Conservation (phyloP, 352 stramenopile species). For the Phytophthora macrochlamydospora region DNA sequence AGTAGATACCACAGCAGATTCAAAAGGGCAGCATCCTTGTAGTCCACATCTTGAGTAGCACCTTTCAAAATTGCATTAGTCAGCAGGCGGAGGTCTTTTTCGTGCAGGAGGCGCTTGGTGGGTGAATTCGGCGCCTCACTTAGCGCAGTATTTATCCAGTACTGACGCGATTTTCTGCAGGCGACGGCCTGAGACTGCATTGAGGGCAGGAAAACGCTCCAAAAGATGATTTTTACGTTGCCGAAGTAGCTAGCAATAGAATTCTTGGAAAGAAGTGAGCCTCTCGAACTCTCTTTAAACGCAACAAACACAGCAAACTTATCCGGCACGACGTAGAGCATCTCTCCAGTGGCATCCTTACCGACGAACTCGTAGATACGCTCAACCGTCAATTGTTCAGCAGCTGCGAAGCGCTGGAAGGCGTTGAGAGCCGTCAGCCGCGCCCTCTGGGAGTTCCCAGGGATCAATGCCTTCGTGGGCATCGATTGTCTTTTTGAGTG, state of each 20-base stretch:
- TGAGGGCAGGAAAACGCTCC: neutral
- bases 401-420: neutral
- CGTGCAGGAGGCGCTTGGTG: slow-evolving; percentile 10
- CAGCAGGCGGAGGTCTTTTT: slow-evolving; percentile 1
- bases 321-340: slow-evolving; percentile 10
- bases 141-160: slow-evolving; percentile 10
- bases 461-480: neutral
- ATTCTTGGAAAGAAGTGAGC: slow-evolving; percentile 1
- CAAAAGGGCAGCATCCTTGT: slow-evolving; percentile 3
- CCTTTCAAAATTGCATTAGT: neutral
- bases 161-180: slow-evolving; percentile 16
- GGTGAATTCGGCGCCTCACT: slow-evolving; percentile 7
- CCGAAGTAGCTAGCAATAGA: slow-evolving; percentile 13
- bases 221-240: slow-evolving; percentile 11
- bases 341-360: neutral
- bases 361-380: neutral
- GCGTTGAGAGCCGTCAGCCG: neutral
- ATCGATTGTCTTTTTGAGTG: neutral
- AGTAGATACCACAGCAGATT: slow-evolving; percentile 14
- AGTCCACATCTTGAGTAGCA: neutral
- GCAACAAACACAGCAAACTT: slow-evolving; percentile 11
- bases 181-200: neutral
- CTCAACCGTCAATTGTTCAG: neutral
- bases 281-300: slow-evolving; percentile 7
- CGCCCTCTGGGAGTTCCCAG: neutral